Base-by-base conservation (phyloP, 352 stramenopile genomes). In the Phytophthora rubi region DNA sequence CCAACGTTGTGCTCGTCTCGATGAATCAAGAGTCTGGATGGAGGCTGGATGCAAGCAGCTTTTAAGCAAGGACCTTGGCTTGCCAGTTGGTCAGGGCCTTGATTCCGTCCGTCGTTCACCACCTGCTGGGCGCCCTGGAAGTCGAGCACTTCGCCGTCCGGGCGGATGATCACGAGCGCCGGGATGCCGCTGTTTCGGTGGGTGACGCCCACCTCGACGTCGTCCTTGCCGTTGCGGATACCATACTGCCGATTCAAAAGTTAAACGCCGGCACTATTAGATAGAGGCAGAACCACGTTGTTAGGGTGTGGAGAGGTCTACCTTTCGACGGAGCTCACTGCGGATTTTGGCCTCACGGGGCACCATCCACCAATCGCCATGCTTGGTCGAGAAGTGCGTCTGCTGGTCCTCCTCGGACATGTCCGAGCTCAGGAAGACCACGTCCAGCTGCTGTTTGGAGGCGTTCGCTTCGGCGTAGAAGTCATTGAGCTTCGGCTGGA, bases 361-460 rank as follows among this genome's bases (percentile, higher is more conserved):
- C 48, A 91, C 76, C 68, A 83, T 79, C 80, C 82, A 92, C 85
- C 85, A 93, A 23, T 69, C 62, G 1, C 85, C 82, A 45, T 93
- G 85, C 58, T 92, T 93, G 63, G 86, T 63, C n/a, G 69, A 60
- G 33, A 93, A 88, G 55, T 94, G 76, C 37, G 73, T 72, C 8
- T 71, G 37, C 45, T 94, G 85, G 53, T 86, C 82, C n/a, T 68
- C 75, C 21, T 77, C 75, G 7, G 74, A 81, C 54, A 65, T 63
- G 59, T 94, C 86, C 48, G 85, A 94, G 62, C 85, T 71, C 12
- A 94, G 76, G 58, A 94, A 91, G 33, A 94, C 82, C 33, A 95
- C 64, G 45, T 93, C 87, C 32, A 95, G 51, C 58, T 76, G 57
- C 12, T 80, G 59, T 13, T 30, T 71, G 2, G 82, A 48, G 8